Conservation (phyloP, 2,329 filamentous ascomycete species). For the Aspergillus sp. region DNA sequence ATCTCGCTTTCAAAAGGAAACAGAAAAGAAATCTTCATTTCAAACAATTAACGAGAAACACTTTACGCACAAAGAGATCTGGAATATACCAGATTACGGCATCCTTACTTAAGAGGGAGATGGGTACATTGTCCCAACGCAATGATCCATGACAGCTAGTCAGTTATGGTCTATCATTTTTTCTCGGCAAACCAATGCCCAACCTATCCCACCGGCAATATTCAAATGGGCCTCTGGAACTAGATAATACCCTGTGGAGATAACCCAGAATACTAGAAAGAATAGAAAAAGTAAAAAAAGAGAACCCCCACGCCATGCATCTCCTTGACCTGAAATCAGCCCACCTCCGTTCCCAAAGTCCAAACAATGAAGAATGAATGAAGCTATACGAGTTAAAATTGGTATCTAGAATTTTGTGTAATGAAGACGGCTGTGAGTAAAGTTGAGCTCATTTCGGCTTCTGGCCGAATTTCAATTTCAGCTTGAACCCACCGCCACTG, state of each 20-base stretch:
- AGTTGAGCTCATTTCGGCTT: constrained; percentile 30
- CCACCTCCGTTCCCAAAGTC: constrained; percentile 12
- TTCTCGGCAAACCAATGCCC: background rate
- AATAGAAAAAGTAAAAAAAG: constrained; percentile 11
- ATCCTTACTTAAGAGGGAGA: background rate
- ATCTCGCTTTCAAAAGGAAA: constrained; percentile 18
- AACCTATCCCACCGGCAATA: background rate
- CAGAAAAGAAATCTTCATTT: constrained; percentile 12
- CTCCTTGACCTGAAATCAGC: constrained; percentile 15
- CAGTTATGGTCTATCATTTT: background rate
- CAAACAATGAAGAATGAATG: constrained; percentile 10
- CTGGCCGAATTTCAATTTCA: constrained; percentile 45
- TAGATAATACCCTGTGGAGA: constrained; percentile 1
- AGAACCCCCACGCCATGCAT: constrained; percentile 20
- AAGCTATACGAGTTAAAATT: constrained; percentile 4
- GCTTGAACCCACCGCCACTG: constrained; percentile 41
- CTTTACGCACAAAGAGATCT: background rate
- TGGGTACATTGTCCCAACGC: constrained; percentile 3
- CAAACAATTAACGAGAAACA: constrained; percentile 6
- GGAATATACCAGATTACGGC: background rate
- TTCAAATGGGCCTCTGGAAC: background rate
- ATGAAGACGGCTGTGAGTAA: background rate
- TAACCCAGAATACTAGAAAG: constrained; percentile 9
- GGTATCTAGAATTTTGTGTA: constrained; percentile 8
- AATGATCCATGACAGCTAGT: constrained; percentile 1